Conservation (phyloP, 345 rosid species). For the Adansonia digitata region DNA sequence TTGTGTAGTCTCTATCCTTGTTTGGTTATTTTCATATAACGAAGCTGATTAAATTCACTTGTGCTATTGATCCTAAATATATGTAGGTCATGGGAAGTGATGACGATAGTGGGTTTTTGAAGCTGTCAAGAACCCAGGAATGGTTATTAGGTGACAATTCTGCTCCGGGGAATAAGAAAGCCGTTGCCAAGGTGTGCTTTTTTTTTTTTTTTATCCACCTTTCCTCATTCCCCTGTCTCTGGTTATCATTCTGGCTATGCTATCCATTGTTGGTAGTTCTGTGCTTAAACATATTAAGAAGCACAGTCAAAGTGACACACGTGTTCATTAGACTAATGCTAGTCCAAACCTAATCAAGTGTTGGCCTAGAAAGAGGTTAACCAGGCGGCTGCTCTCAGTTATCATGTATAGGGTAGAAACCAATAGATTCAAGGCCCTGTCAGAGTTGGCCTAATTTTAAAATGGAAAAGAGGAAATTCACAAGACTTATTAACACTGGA, state of each 20-base stretch:
- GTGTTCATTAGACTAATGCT: background rate
- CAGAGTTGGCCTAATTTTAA: background rate
- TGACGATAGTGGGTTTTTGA: constrained; percentile 61
- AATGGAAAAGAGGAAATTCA: background rate
- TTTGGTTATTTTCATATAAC: background rate
- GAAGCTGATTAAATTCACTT: background rate
- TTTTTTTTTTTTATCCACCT: background rate
- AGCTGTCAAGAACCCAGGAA: constrained; percentile 58
- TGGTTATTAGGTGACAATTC: constrained; percentile 65
- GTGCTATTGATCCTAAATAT: constrained; percentile 6
- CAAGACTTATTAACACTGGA: background rate
- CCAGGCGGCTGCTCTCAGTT: background rate
- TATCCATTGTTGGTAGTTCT: background rate
- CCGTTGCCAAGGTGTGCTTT: constrained; percentile 49
- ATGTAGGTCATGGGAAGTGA: constrained; percentile 37
- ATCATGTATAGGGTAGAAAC: background rate
- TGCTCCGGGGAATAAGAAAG: constrained; percentile 79
- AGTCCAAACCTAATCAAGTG: background rate
- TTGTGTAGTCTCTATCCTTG: background rate
- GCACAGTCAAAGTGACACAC: background rate
- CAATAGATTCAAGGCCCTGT: background rate
- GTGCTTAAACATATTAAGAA: background rate
- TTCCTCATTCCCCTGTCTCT: background rate
- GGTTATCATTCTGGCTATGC: background rate
- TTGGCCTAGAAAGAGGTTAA: background rate